Base-by-base conservation (phyloP, 441 rosid genomes). In the Raphanus hybrid region DNA sequence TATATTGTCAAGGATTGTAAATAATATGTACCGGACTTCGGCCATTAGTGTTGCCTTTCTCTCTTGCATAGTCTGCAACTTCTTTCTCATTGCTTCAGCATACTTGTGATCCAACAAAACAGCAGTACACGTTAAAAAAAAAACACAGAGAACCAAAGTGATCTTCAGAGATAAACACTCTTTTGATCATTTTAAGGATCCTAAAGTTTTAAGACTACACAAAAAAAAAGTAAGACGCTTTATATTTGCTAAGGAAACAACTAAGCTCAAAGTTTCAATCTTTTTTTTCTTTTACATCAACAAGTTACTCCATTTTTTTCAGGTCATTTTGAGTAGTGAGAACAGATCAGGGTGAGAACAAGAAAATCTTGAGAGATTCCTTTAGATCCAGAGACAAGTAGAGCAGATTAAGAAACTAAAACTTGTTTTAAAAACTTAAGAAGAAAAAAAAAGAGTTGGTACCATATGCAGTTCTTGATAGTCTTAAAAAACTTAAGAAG, bases 41-140 rank as follows among this genome's bases (percentile, higher is more conserved):
- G 78, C 68, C 67, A 45, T 45, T 32, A 79, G 71, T 58, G 52
- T 69, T 74, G 82, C 75, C 71, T 79, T 74, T 58, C 34, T 79
- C 16, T 79, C 75, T 55, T 55, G 67, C 11, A 69, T 12, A 14
- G 10, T 57, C 27, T 69, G 35, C 15, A 79, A 14, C 64, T 10
- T 64, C 48, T 16, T 74, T 1, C 75, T 79, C 64, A n/a, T 57
- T 34, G 68, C 75, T 79, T 79, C 78, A 15, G 67, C 69, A 54
- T 74, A 75, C 82, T 79, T 35, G 6, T 35, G 60, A 50, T 18
- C 58, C 27, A 69, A 14, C 52, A 62, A 62, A 59, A 37, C 55
- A 67, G 1, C 8, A 37, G 50, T 11, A 73, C 64, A 29, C 34
- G 26, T 23, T 23, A 23, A 23, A 23, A 23, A 23, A 16, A 23